A percentile compares a stretch with the other conserved stretches of the same genome.
These are phyloP conservation scores for Pseudogymnoascus sp. DNA, from an alignment of 2,329 filamentous ascomycete species.

Conservation along the genomic window DNA sequence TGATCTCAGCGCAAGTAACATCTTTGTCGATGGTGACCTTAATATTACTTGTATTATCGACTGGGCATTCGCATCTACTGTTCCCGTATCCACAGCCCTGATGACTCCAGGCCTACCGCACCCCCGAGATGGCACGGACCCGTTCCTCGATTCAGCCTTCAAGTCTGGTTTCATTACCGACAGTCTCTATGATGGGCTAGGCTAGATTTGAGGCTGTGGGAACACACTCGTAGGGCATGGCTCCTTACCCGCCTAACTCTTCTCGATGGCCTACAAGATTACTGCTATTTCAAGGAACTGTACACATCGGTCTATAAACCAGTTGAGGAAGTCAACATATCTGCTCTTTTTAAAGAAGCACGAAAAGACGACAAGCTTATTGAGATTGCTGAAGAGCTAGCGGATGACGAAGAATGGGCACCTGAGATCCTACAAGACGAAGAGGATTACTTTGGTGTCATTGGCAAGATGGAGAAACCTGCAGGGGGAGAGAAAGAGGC, in stretches of 20 bases:
- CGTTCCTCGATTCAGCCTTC: conserved; percentile 11
- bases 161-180: conserved; percentile 10
- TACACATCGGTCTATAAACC: conserved; percentile 5
- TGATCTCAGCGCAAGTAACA: conserved; percentile 23
- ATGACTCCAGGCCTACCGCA: conserved; percentile 14
- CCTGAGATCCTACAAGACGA: too few species aligned
- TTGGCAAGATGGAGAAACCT: too few species aligned
- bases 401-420: too few species aligned
- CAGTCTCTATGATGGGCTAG: conserved; percentile 1
- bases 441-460: too few species aligned
- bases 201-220: conserved; percentile 11
- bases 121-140: conserved; percentile 12
- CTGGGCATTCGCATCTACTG: conserved; percentile 25
- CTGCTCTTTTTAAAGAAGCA: too few species aligned
- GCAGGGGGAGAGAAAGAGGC: too few species aligned
- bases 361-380: too few species aligned
- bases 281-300: conserved; percentile 16
- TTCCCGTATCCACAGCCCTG: conserved; percentile 22
- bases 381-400: too few species aligned
- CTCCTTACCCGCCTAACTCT: conserved; percentile 15
- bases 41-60: conserved; percentile 28
- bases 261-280: conserved; percentile 17
- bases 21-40: conserved; percentile 26
- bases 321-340: too few species aligned
- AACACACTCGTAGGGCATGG: conserved; percentile 13